Evolutionary conservation across 1,284 basidiomycete genomes (phyloP).

Genomic region (Kwoniella shivajii): DNA sequence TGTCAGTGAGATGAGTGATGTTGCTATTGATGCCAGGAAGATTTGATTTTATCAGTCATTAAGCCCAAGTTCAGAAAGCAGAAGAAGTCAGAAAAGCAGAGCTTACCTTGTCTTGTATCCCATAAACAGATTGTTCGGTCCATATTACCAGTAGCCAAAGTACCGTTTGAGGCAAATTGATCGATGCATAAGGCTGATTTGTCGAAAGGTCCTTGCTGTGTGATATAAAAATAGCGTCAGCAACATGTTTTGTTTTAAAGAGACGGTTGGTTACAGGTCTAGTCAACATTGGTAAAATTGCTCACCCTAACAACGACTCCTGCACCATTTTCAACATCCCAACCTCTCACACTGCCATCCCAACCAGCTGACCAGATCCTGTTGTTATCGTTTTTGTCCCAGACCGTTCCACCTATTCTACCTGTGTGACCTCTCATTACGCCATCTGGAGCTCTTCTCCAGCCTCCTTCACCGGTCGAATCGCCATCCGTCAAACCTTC

Average conservation of each 20-base stretch:
- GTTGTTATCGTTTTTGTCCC: slow-evolving; percentile 42
- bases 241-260: too few species aligned
- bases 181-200: slow-evolving; percentile 56
- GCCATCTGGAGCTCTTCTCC: slow-evolving; percentile 48
- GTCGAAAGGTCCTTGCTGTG: slow-evolving; percentile 54
- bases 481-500: slow-evolving; percentile 48
- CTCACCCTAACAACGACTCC: slow-evolving; percentile 52
- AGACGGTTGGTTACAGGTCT: not conserved
- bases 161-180: slow-evolving; percentile 51
- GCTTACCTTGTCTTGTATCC: slow-evolving; percentile 56
- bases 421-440: slow-evolving; percentile 51
- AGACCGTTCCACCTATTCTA: slow-evolving; percentile 45
- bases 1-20: slow-evolving; percentile 58
- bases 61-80: too few species aligned
- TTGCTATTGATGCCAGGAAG: slow-evolving; percentile 28
- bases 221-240: not conserved
- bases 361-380: slow-evolving; percentile 54
- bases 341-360: slow-evolving; percentile 58
- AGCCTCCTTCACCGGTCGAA: slow-evolving; percentile 44
- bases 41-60: too few species aligned
- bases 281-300: too few species aligned
- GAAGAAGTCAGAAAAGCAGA: too few species aligned
- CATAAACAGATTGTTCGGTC: slow-evolving; percentile 58
- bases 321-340: slow-evolving; percentile 55
- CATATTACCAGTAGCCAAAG: slow-evolving; percentile 57